Evolutionary conservation across 805 yeast species (phyloP).

Genomic region (Kregervanrija delftensis): DNA sequence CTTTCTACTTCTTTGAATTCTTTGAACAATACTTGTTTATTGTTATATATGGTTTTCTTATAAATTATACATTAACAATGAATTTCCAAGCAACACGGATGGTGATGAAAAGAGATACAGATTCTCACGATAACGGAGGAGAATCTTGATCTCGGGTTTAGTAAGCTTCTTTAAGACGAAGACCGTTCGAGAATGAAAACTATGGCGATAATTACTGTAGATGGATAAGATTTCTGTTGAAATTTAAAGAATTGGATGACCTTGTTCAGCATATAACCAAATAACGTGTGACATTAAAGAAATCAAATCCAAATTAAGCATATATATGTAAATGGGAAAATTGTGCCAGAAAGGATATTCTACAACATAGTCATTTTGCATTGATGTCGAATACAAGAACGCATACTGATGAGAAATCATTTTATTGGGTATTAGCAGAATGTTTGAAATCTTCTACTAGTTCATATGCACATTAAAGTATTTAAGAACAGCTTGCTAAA

Average conservation of each 20-base stretch:
- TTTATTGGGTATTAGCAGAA: conserved; percentile 58
- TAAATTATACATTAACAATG: background rate
- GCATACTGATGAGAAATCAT: conserved; percentile 65
- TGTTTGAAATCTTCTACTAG: conserved; percentile 55
- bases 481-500: conserved; percentile 52
- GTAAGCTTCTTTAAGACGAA: conserved; percentile 7
- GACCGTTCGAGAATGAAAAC: conserved; percentile 10
- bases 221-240: conserved; percentile 32
- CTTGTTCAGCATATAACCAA: conserved; percentile 33
- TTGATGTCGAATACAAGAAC: conserved; percentile 55
- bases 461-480: conserved; percentile 58
- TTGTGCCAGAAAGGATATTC: conserved; percentile 45
- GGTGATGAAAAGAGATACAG: too few relatives aligned
- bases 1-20: background rate
- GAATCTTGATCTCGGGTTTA: conserved; percentile 18
- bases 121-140: conserved; percentile 10
- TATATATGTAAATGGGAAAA: conserved; percentile 57
- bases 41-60: background rate
- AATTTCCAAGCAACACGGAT: too few relatives aligned
- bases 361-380: conserved; percentile 50
- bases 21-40: too few relatives aligned
- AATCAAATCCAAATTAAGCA: conserved; percentile 17
- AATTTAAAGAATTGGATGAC: conserved; percentile 28
- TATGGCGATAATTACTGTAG: conserved; percentile 21
- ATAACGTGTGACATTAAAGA: conserved; percentile 29